These are phyloP conservation scores for Globisporangium barbulae DNA, from an alignment of 352 stramenopile genomes.

Conservation along the genomic window DNA sequence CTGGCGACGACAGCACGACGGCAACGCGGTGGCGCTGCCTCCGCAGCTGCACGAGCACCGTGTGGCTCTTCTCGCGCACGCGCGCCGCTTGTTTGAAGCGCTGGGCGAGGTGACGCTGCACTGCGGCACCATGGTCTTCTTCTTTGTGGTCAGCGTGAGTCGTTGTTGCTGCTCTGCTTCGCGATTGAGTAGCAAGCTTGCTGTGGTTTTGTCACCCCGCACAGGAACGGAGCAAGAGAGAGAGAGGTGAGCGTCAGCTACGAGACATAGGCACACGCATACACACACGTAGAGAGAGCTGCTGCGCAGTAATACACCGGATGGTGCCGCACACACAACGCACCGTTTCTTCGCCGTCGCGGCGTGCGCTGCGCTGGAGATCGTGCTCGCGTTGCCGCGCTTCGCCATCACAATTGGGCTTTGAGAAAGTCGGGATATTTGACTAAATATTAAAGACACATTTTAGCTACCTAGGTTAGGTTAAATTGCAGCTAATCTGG, in stretches of 20 bases:
- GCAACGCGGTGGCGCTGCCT: slow-evolving; percentile 4
- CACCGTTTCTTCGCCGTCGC: slow-evolving; percentile 4
- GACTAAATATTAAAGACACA: too few relatives aligned
- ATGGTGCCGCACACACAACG: background rate
- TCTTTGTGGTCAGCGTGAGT: too few relatives aligned
- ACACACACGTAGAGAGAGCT: background rate
- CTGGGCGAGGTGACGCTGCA: slow-evolving; percentile 3
- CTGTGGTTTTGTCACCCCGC: background rate
- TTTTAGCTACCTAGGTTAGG: too few relatives aligned
- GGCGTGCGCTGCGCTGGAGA: background rate
- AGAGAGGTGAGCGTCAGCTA: background rate
- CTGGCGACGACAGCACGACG: background rate
- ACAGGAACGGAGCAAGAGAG: background rate
- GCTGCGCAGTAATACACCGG: background rate
- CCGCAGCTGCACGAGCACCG: background rate
- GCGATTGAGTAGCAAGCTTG: background rate
- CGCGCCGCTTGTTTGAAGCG: background rate
- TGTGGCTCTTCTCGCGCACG: background rate
- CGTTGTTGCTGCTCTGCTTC: slow-evolving; percentile 1
- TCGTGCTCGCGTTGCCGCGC: background rate
- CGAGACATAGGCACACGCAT: too few relatives aligned
- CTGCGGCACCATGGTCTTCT: background rate
- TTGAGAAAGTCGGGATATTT: background rate
- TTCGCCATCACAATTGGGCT: slow-evolving; percentile 13
- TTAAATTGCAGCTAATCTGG: too few relatives aligned